Evolutionary conservation across 331 rosid genomes (phyloP), one percentile per base, ranked within the genome.

Genomic region (Acacia pycnantha): DNA sequence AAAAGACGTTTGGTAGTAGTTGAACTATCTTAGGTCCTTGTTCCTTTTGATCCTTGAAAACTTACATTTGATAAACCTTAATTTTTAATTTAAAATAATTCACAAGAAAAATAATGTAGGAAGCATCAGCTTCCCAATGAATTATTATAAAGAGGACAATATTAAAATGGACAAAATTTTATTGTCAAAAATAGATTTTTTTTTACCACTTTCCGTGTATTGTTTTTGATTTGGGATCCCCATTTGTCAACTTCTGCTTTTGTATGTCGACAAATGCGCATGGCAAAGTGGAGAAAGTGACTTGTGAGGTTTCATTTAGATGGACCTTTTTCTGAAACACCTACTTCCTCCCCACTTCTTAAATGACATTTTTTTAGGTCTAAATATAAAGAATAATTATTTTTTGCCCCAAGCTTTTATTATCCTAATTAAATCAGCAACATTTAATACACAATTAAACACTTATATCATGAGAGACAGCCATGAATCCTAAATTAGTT

Each of bases 391-490:
- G 5, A 48, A 48, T 1, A 11, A 47, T 14, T 47, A 11, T 47
- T 48, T 14, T 12, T 48, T 48, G 53, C 14, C 53, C 53, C 19
- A 4, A 13, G 53, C 53, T 48, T 48, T 48, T 48, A 48, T 48
- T 16, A 48, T 14, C 16, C 53, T 12, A 48, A 48, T 48, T 48
- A 48, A 3, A 48, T 48, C 1, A 48, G 53, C 53, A 37, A 37
- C 41, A 37, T 37, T 37, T 37, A 37, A 37, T 6, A 37, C 40
- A 37, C 5, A 37, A 4, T 5, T 37, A 6, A 31, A 31, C 35
- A 31, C 1, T 1, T 31, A 0, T 3, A 4, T 0, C 0, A 31
- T 0, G 4, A 31, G 35, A 4, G 35, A 4, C 4, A 31, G 0
- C 35, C 0, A 31, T 0, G 4, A 31, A 31, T 2, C 35, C 35